These are phyloP conservation scores for Aureobasidium mangrovei DNA, from an alignment of 2,329 filamentous ascomycete species.

Conservation along the genomic window DNA sequence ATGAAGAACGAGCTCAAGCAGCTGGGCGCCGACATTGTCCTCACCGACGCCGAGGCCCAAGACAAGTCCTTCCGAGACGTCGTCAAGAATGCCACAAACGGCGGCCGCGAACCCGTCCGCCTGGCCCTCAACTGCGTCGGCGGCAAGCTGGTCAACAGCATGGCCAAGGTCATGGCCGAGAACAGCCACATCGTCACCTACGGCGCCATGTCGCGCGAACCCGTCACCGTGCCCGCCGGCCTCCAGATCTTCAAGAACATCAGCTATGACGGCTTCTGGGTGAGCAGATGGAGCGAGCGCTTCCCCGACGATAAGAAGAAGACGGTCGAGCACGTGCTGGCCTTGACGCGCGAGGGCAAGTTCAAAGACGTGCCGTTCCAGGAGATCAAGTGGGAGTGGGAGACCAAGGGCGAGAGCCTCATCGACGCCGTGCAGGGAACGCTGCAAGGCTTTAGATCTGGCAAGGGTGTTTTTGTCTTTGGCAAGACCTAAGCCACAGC, in stretches of 20 bases:
- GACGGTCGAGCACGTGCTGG: constrained; percentile 78
- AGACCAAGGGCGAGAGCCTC: constrained; percentile 62
- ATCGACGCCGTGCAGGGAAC: constrained; percentile 72
- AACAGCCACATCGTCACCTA: constrained; percentile 80
- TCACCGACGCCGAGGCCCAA: constrained; percentile 53
- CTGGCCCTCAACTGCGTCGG: constrained; percentile 91
- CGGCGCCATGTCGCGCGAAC: constrained; percentile 88
- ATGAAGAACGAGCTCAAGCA: constrained; percentile 52
- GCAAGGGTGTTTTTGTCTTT: constrained; percentile 88
- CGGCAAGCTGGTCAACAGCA: constrained; percentile 68
- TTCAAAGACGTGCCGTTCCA: constrained; percentile 81
- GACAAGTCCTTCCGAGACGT: constrained; percentile 54
- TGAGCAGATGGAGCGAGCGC: constrained; percentile 76
- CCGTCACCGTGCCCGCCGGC: constrained; percentile 69
- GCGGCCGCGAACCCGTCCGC: constrained; percentile 61
- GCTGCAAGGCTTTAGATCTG: constrained; percentile 71
- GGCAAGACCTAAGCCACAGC: constrained; percentile 35
- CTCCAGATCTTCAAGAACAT: constrained; percentile 91
- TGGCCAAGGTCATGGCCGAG: constrained; percentile 62
- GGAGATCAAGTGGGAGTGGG: constrained; percentile 73
- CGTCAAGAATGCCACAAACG: constrained; percentile 58
- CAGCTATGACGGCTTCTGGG: constrained; percentile 87
- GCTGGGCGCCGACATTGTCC: constrained; percentile 54
- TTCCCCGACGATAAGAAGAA: constrained; percentile 64
- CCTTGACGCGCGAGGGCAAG: constrained; percentile 62